A percentile compares a stretch with the other conserved stretches of the same genome.
phyloP scores from a whole-genome alignment of 2,329 filamentous ascomycete species.

The Pseudocercospora ulei region DNA sequence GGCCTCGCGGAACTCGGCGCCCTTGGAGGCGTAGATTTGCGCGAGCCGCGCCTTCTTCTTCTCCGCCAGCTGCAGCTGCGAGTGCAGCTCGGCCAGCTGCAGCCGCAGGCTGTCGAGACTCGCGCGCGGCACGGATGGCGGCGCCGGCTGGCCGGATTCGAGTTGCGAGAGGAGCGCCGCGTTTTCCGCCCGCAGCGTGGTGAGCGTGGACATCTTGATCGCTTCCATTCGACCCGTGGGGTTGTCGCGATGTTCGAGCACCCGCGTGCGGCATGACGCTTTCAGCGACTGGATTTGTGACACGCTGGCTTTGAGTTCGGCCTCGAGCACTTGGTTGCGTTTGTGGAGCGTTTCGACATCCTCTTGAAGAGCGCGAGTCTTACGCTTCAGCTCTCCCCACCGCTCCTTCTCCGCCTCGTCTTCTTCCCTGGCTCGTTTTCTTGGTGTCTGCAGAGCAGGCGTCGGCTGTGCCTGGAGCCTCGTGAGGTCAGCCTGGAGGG shows the following conservation, averaged over 20 bases:
- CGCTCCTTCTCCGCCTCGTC: slow-evolving; percentile 56
- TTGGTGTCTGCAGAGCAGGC: slow-evolving; percentile 52
- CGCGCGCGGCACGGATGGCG: slow-evolving; percentile 62
- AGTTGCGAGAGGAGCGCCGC: slow-evolving; percentile 61
- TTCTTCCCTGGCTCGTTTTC: slow-evolving; percentile 34
- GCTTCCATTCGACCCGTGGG: slow-evolving; percentile 78
- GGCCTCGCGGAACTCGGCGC: too few species aligned
- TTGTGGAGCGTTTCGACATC: slow-evolving; percentile 61
- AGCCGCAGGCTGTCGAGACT: slow-evolving; percentile 66
- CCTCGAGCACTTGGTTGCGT: slow-evolving; percentile 59
- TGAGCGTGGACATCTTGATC: slow-evolving; percentile 70
- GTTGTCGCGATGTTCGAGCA: slow-evolving; percentile 82
- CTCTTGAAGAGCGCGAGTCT: slow-evolving; percentile 76
- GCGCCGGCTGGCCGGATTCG: slow-evolving; percentile 36
- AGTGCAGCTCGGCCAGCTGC: slow-evolving; percentile 54
- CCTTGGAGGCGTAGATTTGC: too few species aligned
- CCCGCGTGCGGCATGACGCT: slow-evolving; percentile 63
- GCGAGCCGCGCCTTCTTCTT: slow-evolving; percentile 78
- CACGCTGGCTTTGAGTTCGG: slow-evolving; percentile 61
- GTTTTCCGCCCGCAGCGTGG: slow-evolving; percentile 72
- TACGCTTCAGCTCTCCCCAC: slow-evolving; percentile 72
- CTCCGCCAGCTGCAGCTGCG: slow-evolving; percentile 52
- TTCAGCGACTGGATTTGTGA: slow-evolving; percentile 62
- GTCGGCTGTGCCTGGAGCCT: slow-evolving; percentile 47
- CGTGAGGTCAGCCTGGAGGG: slow-evolving; percentile 63